Base-by-base conservation (phyloP, 108 stramenopile species). In the Seminavis robusta region DNA sequence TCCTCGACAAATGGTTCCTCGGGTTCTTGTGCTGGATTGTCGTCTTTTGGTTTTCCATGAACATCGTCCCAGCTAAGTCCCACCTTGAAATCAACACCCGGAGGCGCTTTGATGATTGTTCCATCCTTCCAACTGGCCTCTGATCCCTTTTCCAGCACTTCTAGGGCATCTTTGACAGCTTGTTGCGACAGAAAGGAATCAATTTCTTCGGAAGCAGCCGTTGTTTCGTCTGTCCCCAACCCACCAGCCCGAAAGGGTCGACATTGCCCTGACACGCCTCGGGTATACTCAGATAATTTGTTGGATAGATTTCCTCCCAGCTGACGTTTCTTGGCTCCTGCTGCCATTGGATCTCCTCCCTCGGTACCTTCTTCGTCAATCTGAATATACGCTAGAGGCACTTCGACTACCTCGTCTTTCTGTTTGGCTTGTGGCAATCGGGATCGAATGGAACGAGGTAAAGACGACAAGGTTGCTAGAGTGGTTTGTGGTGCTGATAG, bases 161-260 rank as follows among this genome's bases (percentile, higher is more conserved):
- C 33, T 5, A 72, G 56, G 19, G 83, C 74, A 31, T 57, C 58
- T 44, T 55, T 47, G 24, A 70, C 71, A 5, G 73, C 79, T 54
- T 81, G 76, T 19, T 61, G 66, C 6, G 82, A 68, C 13, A 66
- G 41, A 41, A 56, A 79, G 1, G 69, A 38, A n/a, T 73, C 43
- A 7, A 39, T 40, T 2, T 38, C 53, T 17, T 44, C 59, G 0
- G 38, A 23, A 25, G 31, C 50, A 4, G 43, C 59, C 24, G 49
- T 25, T 25, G 5, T 15, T 21, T 76, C 77, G 5, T 73, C 62
- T 10, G 36, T 58, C 46, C 75, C 76, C 45, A 91, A 54, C 0
- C 90, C 85, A 34, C 89, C 90, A 11, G 90, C 77, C 27, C 61
- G 59, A 73, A 91, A 91, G 7, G 86, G 86, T 16, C 71, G 58